phyloP scores from a whole-genome alignment of 345 rosid species.

The Microcos paniculata region DNA sequence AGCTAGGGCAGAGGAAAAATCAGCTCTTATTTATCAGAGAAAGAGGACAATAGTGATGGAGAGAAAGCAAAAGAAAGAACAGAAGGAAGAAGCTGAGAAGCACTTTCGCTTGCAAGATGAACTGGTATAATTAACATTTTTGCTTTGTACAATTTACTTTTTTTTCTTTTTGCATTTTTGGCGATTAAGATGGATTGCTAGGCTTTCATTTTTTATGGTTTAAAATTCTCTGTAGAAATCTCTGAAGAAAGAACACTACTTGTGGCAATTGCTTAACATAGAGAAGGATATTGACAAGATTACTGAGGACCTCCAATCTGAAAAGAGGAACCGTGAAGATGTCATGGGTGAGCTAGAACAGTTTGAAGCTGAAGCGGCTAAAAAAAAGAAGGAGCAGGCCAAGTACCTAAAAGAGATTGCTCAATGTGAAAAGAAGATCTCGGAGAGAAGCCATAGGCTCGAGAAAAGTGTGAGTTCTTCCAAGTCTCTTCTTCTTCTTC shows the following conservation, averaged over 20 bases:
- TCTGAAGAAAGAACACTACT: conserved; percentile 75
- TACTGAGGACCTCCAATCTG: conserved; percentile 64
- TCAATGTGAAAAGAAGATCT: conserved; percentile 71
- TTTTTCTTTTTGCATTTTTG: background rate
- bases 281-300: conserved; percentile 67
- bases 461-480: conserved; percentile 66
- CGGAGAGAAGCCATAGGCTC: conserved; percentile 65
- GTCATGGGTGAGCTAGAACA: conserved; percentile 61
- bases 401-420: conserved; percentile 81
- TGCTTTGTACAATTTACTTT: background rate
- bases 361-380: conserved; percentile 58
- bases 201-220: background rate
- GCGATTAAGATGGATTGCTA: background rate
- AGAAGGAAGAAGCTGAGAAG: conserved; percentile 98
- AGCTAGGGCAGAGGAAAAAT: conserved; percentile 80
- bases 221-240: conserved; percentile 57
- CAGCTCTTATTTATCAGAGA: conserved; percentile 76
- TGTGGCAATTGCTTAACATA: conserved; percentile 83
- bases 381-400: conserved; percentile 73
- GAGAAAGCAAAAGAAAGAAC: conserved; percentile 97
- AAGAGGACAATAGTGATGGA: conserved; percentile 77
- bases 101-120: conserved; percentile 82
- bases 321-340: conserved; percentile 56
- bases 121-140: conserved; percentile 51
- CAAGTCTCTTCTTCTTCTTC: background rate